Conservation (phyloP, 352 stramenopile species). For the Phytopythium litorale region DNA sequence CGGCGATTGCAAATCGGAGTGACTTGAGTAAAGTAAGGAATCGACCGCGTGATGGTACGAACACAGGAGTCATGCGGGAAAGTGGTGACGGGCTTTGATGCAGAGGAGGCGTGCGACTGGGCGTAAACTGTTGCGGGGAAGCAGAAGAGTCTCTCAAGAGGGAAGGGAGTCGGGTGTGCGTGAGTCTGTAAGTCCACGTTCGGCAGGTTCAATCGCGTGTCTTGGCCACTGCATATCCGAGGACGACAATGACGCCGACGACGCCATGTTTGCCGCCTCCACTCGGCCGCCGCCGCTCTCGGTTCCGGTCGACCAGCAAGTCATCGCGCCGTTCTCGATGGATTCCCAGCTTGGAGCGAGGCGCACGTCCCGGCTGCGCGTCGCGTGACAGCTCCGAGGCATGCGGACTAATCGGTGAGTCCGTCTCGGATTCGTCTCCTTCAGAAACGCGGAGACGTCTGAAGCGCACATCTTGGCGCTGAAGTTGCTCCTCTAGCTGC, state of each 20-base stretch:
- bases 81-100: neutral
- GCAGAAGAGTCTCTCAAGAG: neutral
- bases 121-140: neutral
- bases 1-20: constrained; percentile 11
- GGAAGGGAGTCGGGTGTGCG: neutral
- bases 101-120: neutral
- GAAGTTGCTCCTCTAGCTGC: neutral
- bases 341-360: too few species aligned
- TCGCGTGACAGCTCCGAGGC: too few species aligned
- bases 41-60: neutral
- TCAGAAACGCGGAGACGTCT: neutral
- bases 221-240: neutral
- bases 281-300: too few species aligned
- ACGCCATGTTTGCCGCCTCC: neutral
- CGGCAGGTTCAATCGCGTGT: neutral
- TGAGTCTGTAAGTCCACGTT: too few species aligned
- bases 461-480: neutral
- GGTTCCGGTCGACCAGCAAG: too few species aligned
- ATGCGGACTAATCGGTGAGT: neutral
- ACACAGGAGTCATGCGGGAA: neutral
- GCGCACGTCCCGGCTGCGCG: too few species aligned
- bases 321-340: too few species aligned
- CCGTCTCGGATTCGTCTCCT: neutral
- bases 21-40: neutral
- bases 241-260: neutral